Base-by-base conservation (phyloP, 2,329 filamentous ascomycete species). In the Acrocalymma vagum region DNA sequence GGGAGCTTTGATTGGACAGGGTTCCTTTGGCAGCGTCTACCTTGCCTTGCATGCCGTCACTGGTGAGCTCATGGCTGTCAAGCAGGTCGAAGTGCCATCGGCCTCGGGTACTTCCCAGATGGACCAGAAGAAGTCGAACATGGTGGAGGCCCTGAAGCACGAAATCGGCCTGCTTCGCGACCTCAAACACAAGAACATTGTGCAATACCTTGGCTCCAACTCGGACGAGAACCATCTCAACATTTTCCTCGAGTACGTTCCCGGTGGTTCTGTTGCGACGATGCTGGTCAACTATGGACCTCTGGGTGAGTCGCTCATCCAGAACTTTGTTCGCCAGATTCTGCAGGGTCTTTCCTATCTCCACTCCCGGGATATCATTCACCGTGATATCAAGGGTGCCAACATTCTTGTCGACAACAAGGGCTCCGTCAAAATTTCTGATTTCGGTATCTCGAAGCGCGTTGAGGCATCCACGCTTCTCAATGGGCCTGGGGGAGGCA, bases 401-500 rank as follows among this genome's bases (percentile, higher is more conserved):
- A 99, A 99, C 67, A 95, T 99, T 56, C 84, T 99, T 5, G 94
- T 99, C 42, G 94, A 99, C 76, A 97, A 97, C 78, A 96, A 97
- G 73, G 94, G 94, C 43, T 93, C 90, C 6, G 95, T 99, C 74
- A 99, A 99, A 75, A 99, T 99, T 54, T 97, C 93, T 7, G 94
- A 99, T 78, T 99, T 99, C 60, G 94, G 94, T 65, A 97, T 99
- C 67, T 95, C 89, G 47, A 99, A 99, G 79, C 95, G 95, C 69
- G 88, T 97, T 26, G 93, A 97, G 72, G 91, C 91, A 10, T 87
- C 90, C 42, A 94, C 92, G 45, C 83, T 96, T 29, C 83, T 95
- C 30, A 63, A 70, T 18, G n/a, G n/a, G n/a, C n/a, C n/a, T n/a
- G 64, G 60, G 25, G 58, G 57, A 9, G 39, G 54, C 34, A 65